Base-by-base conservation (phyloP, 352 stramenopile genomes). In the Pythium utonaiense region DNA sequence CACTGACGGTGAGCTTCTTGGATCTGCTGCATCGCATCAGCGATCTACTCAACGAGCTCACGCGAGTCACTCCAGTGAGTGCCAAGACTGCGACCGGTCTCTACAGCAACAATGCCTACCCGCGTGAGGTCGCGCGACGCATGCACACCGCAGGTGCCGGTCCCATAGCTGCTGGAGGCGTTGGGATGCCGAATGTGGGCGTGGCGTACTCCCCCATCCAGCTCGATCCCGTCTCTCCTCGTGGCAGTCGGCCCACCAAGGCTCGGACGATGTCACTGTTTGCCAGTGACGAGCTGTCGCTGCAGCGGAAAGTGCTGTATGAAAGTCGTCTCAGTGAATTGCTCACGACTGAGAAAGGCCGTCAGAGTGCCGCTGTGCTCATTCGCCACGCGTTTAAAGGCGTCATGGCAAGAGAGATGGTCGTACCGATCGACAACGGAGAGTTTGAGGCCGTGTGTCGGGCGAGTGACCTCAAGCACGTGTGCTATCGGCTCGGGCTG, bases 341-440 rank as follows among this genome's bases (percentile, higher is more conserved):
- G 28, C 38, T 91, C 16, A 40, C 57, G 16, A 78, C 64, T 2
- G 74, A 86, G 4, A 77, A 80, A n/a, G 77, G 76, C 6, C 71
- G 73, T 3, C 78, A 83, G 38, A 92, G 80, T 28, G 83, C 80
- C 13, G 80, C 75, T 28, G 74, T 92, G 21, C 61, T 92, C 6
- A 73, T 92, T 3, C 74, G 83, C 12, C 83, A 92, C 19, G 80
- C 80, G 5, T 92, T 89, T 59, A 92, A 92, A 40, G 83, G 80
- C 3, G 57, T 92, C 3, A 71, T 77, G 21, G 62, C 80, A 1
- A 65, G 80, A 1, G 80, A 90, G 47, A 79, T 89, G 64, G 76
- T 89, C 30, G 78, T 89, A 12, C 76, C 78, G 0, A 78, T 89
- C 16, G 77, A 88, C 28, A 86, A 80, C 30, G 80, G 83, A 9